Conservation (phyloP, 345 rosid genomes). For the Lenwebbia sp. region DNA sequence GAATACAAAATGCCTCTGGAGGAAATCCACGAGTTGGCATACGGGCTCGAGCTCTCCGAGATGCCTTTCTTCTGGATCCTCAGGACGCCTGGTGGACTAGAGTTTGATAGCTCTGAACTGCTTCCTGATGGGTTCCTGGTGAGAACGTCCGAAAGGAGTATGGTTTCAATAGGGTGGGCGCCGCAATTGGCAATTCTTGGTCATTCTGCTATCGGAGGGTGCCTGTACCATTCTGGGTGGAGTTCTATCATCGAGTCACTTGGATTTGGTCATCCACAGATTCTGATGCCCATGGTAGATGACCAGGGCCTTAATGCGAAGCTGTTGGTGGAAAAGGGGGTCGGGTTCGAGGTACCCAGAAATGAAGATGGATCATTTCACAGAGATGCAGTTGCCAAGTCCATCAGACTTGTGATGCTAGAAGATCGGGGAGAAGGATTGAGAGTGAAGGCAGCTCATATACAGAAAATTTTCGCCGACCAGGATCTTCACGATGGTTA, state of each 20-base stretch:
- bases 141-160: slow-evolving; percentile 2
- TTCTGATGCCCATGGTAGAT: slow-evolving; percentile 8
- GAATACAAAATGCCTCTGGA: slow-evolving; percentile 17
- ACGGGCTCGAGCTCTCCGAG: slow-evolving; percentile 13
- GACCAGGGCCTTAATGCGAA: slow-evolving; percentile 14
- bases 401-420: slow-evolving; percentile 5
- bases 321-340: slow-evolving; percentile 8
- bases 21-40: slow-evolving; percentile 17
- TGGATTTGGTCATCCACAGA: slow-evolving; percentile 9
- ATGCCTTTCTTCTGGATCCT: slow-evolving; percentile 18
- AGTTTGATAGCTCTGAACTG: not conserved
- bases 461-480: not conserved
- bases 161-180: slow-evolving; percentile 3
- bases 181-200: slow-evolving; percentile 8
- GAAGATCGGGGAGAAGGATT: slow-evolving; percentile 5
- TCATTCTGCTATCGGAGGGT: slow-evolving; percentile 13
- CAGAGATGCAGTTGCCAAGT: slow-evolving; percentile 8
- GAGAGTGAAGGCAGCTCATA: slow-evolving; percentile 1
- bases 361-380: slow-evolving; percentile 9
- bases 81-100: slow-evolving; percentile 2
- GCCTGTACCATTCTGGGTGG: slow-evolving; percentile 12
- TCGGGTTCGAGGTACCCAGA: slow-evolving; percentile 5
- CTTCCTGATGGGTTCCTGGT: slow-evolving; percentile 2
- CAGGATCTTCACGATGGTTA: slow-evolving; percentile 4
- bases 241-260: slow-evolving; percentile 9